phyloP scores from a whole-genome alignment of 2,329 filamentous ascomycete genomes.

The Diaporthe sp. region DNA sequence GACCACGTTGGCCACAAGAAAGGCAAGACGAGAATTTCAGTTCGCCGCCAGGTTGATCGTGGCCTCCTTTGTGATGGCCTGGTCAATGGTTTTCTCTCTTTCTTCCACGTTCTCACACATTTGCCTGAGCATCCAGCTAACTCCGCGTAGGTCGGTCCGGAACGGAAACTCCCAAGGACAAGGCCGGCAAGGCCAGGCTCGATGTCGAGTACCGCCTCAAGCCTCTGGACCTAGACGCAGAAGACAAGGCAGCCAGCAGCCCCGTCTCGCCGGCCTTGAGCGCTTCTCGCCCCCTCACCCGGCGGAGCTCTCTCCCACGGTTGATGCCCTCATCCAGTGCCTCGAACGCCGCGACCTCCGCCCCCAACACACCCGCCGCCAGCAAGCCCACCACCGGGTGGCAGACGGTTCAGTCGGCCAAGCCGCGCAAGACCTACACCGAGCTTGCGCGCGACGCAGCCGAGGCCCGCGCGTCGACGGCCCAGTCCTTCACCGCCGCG shows the following conservation, averaged over 20 bases:
- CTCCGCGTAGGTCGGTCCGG: constrained; percentile 33
- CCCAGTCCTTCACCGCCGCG: constrained; percentile 54
- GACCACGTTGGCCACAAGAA: constrained; percentile 54
- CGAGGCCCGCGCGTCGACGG: constrained; percentile 31
- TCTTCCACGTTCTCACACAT: not conserved
- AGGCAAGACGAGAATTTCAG: constrained; percentile 44
- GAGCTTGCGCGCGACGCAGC: constrained; percentile 36
- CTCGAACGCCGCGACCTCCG: constrained; percentile 48
- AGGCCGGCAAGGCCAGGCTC: constrained; percentile 36
- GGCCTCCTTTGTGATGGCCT: too few relatives aligned
- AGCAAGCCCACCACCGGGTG: constrained; percentile 17
- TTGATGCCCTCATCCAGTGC: constrained; percentile 39
- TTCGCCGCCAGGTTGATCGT: not conserved
- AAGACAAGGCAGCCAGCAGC: constrained; percentile 35
- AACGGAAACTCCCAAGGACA: constrained; percentile 23
- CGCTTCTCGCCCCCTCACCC: constrained; percentile 5
- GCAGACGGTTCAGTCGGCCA: constrained; percentile 36
- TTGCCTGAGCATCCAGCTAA: not conserved
- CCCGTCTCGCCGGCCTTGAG: constrained; percentile 16
- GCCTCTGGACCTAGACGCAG: constrained; percentile 30
- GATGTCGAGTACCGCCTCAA: constrained; percentile 39
- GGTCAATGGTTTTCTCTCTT: constrained; percentile 31
- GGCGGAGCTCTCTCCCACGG: constrained; percentile 37
- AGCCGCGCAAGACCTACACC: constrained; percentile 36
- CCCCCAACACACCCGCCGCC: constrained; percentile 41